These are phyloP conservation scores for Trematosphaeria pertusa DNA, from an alignment of 2,329 filamentous ascomycete genomes.

Conservation along the genomic window DNA sequence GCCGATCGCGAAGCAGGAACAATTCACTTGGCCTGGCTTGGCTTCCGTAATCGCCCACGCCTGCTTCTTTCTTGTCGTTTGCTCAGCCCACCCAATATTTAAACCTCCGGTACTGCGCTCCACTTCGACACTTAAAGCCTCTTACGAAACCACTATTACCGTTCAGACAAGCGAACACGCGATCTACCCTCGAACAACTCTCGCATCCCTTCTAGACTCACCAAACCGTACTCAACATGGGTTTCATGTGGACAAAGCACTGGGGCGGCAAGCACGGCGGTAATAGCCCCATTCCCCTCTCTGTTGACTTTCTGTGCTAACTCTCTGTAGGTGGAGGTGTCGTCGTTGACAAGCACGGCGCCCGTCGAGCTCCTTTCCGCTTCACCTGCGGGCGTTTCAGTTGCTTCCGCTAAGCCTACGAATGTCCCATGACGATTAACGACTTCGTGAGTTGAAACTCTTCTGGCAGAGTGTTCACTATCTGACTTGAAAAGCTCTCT, in stretches of 20 bases:
- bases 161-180: too few species aligned
- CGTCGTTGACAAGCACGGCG: slow-evolving; percentile 60
- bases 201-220: too few species aligned
- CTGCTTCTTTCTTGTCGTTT: slow-evolving; percentile 2
- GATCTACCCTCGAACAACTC: too few species aligned
- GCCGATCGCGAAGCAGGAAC: too few species aligned
- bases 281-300: slow-evolving; percentile 27
- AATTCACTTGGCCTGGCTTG: slow-evolving; percentile 3
- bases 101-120: slow-evolving; percentile 48
- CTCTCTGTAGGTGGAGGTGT: slow-evolving; percentile 54
- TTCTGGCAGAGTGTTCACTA: fast-evolving
- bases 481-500: background rate
- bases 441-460: slow-evolving; percentile 26
- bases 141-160: too few species aligned
- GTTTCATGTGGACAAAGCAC: slow-evolving; percentile 57
- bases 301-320: slow-evolving; percentile 23
- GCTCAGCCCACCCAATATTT: slow-evolving; percentile 8
- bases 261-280: slow-evolving; percentile 53
- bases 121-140: too few species aligned
- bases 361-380: slow-evolving; percentile 59
- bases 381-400: slow-evolving; percentile 59
- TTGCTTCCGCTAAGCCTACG: slow-evolving; percentile 58
- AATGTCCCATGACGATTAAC: slow-evolving; percentile 26
- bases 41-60: slow-evolving; percentile 11
- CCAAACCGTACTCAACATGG: too few species aligned